Conservation (phyloP, 2,329 filamentous ascomycete species). For the Coniosporium tulheliwenetii region DNA sequence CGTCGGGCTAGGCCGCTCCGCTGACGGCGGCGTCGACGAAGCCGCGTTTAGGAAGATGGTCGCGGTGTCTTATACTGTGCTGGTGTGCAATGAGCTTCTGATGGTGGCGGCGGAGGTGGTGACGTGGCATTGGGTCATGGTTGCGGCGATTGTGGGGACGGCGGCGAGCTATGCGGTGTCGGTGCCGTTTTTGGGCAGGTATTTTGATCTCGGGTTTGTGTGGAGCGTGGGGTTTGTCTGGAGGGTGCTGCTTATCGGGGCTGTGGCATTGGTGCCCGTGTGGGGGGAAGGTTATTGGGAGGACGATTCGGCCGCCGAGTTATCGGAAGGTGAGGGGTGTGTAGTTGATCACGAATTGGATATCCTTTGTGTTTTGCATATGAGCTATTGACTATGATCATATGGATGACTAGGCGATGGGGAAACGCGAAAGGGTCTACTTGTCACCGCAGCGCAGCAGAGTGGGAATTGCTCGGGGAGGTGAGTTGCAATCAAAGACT, state of each 20-base stretch:
- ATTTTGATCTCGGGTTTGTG: constrained; percentile 75
- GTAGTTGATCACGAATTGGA: too few species aligned
- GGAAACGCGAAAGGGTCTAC: too few species aligned
- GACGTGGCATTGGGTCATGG: constrained; percentile 93
- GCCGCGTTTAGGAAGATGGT: constrained; percentile 47
- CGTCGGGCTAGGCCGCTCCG: constrained; percentile 50
- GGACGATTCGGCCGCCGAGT: constrained; percentile 78
- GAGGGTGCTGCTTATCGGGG: constrained; percentile 66
- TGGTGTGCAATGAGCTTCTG: constrained; percentile 84
- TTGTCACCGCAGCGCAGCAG: too few species aligned
- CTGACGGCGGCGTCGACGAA: constrained; percentile 22
- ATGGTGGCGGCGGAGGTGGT: constrained; percentile 97
- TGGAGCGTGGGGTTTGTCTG: constrained; percentile 72
- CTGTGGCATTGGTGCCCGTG: constrained; percentile 70
- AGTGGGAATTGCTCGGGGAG: too few species aligned
- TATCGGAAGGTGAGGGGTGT: constrained; percentile 82
- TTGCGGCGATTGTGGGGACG: constrained; percentile 68
- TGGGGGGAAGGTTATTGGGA: constrained; percentile 73
- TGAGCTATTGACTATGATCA: too few species aligned
- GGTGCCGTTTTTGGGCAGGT: constrained; percentile 74
- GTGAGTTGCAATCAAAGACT: too few species aligned
- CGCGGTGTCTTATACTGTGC: constrained; percentile 76
- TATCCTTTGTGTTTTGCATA: too few species aligned
- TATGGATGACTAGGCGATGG: too few species aligned
- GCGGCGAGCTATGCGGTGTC: constrained; percentile 65